A percentile compares a stretch with the other conserved stretches of the same genome.
phyloP scores from a whole-genome alignment of 495 filamentous ascomycete species.

The Trichoderma gamsii region DNA sequence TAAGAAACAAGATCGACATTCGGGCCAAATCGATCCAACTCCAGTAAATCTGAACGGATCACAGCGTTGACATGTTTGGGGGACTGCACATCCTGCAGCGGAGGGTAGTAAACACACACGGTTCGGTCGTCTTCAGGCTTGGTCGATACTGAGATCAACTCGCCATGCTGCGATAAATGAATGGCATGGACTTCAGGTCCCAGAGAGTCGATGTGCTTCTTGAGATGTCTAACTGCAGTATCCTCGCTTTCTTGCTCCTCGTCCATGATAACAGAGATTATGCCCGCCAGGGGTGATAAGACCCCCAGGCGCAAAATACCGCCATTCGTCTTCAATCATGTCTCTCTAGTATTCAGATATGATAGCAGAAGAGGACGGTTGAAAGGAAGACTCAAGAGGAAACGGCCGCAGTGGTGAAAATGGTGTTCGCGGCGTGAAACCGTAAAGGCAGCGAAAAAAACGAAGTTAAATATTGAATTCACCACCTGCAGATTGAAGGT shows the following conservation, averaged over 20 bases:
- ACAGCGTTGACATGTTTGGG: constrained; percentile 16
- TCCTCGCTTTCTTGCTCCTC: constrained; percentile 20
- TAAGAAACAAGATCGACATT: constrained; percentile 17
- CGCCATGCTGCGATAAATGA: constrained; percentile 17
- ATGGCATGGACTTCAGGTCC: constrained; percentile 17
- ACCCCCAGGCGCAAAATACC: constrained; percentile 19
- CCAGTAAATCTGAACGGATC: constrained; percentile 13
- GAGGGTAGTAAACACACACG: constrained; percentile 17
- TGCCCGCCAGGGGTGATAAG: constrained; percentile 18
- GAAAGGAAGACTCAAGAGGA: background rate
- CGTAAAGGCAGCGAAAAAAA: too few species aligned
- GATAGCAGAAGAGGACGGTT: background rate
- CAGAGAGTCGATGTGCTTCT: constrained; percentile 12
- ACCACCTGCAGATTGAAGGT: too few species aligned
- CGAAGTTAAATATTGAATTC: too few species aligned
- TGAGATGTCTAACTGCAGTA: constrained; percentile 21
- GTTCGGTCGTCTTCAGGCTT: constrained; percentile 17
- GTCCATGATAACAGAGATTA: constrained; percentile 24
- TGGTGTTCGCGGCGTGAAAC: too few species aligned
- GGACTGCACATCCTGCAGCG: constrained; percentile 8
- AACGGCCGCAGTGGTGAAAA: background rate
- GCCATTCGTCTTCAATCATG: constrained; percentile 23
- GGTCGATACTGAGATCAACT: constrained; percentile 16
- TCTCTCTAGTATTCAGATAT: background rate
- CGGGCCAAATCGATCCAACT: constrained; percentile 19